These are phyloP conservation scores for Pelagomonas calceolata DNA, from an alignment of 108 stramenopile species.

Conservation along the genomic window DNA sequence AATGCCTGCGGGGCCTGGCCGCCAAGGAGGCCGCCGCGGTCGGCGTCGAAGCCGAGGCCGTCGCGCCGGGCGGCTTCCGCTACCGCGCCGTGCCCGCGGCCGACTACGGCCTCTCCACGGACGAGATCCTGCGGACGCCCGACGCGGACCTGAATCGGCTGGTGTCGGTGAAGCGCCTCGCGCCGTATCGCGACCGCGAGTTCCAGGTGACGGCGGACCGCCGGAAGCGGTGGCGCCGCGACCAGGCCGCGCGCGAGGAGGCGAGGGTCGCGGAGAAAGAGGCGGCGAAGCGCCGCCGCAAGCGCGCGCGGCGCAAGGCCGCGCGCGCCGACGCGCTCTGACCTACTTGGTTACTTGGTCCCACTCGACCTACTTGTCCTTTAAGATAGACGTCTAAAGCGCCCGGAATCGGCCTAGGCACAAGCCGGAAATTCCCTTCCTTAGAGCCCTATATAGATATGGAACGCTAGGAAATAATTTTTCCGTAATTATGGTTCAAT, in stretches of 20 bases:
- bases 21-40: conserved; percentile 79
- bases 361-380: too few relatives aligned
- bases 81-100: conserved; percentile 81
- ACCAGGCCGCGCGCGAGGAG: not conserved
- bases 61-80: conserved; percentile 92
- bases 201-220: conserved; percentile 11
- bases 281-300: not conserved
- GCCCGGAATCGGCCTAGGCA: too few relatives aligned
- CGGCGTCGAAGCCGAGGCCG: conserved; percentile 60
- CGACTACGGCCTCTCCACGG: conserved; percentile 74
- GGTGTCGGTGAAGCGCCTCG: conserved; percentile 90
- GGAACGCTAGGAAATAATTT: too few relatives aligned
- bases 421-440: too few relatives aligned
- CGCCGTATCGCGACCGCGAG: conserved; percentile 76
- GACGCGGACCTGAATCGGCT: conserved; percentile 82
- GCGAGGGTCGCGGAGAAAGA: not conserved
- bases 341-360: too few relatives aligned
- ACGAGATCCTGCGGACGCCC: conserved; percentile 84
- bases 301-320: not conserved
- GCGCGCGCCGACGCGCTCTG: not conserved
- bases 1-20: conserved; percentile 88
- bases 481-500: too few relatives aligned
- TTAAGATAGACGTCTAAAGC: too few relatives aligned
- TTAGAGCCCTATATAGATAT: too few relatives aligned
- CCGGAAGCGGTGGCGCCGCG: not conserved